These are phyloP conservation scores for Fusarium miscanthi DNA, from an alignment of 2,329 filamentous ascomycete species.

Conservation along the genomic window DNA sequence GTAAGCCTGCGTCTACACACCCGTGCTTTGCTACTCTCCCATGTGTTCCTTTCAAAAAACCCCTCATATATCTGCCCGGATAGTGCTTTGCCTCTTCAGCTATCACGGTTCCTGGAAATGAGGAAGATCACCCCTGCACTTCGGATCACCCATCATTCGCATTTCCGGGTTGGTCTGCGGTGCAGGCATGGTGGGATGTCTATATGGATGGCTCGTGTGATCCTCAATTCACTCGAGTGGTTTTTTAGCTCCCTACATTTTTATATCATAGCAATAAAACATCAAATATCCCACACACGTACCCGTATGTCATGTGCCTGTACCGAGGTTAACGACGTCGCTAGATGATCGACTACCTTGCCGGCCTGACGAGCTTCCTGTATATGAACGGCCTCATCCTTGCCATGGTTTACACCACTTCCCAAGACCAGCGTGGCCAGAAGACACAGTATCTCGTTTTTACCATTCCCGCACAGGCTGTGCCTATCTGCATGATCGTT, in stretches of 20 bases:
- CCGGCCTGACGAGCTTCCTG: constrained; percentile 50
- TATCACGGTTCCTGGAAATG: constrained; percentile 87
- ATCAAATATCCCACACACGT: constrained; percentile 26
- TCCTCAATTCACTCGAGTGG: constrained; percentile 68
- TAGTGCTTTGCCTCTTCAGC: constrained; percentile 72
- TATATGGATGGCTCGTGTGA: constrained; percentile 74
- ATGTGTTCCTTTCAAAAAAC: constrained; percentile 39
- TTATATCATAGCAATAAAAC: constrained; percentile 40
- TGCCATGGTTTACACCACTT: constrained; percentile 84
- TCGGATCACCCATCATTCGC: constrained; percentile 73
- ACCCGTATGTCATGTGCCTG: constrained; percentile 12
- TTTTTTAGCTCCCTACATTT: constrained; percentile 72
- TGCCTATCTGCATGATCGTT: constrained; percentile 83
- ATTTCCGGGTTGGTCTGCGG: constrained; percentile 71
- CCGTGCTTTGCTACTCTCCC: constrained; percentile 34
- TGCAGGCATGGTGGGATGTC: constrained; percentile 82
- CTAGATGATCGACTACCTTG: constrained; percentile 49
- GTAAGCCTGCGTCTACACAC: constrained; percentile 68
- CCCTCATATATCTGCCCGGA: constrained; percentile 81
- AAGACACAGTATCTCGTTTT: constrained; percentile 85
- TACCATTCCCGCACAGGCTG: constrained; percentile 81
- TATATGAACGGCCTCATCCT: constrained; percentile 76
- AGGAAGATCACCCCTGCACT: constrained; percentile 82
- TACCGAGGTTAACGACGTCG: constrained; percentile 41
- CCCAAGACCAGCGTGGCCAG: constrained; percentile 83